Evolutionary conservation across 495 filamentous ascomycete genomes (phyloP), one percentile per base, ranked within the genome.

Genomic region (Pyrenula aspistea): DNA sequence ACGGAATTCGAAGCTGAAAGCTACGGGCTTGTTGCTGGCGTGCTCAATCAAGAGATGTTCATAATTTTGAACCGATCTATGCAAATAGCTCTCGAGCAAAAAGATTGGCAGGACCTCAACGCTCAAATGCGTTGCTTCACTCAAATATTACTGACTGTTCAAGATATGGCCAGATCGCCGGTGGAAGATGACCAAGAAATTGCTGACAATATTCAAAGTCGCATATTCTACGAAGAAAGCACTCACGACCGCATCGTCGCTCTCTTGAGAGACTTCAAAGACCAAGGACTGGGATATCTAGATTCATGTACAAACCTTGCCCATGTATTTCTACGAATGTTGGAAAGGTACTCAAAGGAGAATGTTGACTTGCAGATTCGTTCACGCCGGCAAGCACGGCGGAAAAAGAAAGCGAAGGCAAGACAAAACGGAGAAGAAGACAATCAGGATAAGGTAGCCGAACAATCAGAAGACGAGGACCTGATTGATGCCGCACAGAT

Each of bases 151-250:
- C 75, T 96, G 48, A 96, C 91, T 0, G 85, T 96, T 2, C 92
- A 96, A 64, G 89, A 95, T 57, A 99, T 99, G 94, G 74, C 83
- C 2, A 80, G 85, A 47, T 92, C 88, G 0, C 80, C 81, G 0
- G 76, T 89, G 22, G 92, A 96, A 59, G 94, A 97, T 10, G 89
- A 99, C 62, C 88, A 94, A 68, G 94, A 97, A 59, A 96, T 99
- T 62, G 94, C 94, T 2, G 92, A 99, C 63, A 99, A 98, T 60
- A 96, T 95, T 47, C 85, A 95, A 54, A 93, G 86, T 62, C 88
- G 94, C 24, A 89, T 99, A 1, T 99, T 99, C 67, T 97, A 99
- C 71, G 94, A 99, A 68, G 91, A 97, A 63, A 84, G 86, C 0
- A 96, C 91, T 0, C 88, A 97, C 63, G 92, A 97, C 59, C 76